phyloP scores from a whole-genome alignment of 306 rosid species.

The Castanopsis chinensis region DNA sequence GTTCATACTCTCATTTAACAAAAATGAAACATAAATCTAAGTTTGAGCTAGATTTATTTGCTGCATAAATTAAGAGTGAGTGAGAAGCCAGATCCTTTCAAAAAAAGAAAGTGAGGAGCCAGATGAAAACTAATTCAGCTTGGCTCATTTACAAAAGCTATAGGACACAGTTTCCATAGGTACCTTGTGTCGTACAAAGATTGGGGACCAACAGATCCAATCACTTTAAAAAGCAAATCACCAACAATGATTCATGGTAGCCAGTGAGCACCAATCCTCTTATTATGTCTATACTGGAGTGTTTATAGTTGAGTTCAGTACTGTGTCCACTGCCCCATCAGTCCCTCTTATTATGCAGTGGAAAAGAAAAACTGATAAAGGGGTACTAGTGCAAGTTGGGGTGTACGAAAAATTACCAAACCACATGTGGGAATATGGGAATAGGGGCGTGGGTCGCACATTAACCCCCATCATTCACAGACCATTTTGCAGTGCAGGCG shows the following conservation, averaged over 20 bases:
- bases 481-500: neutral
- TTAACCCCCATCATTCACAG: neutral
- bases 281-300: neutral
- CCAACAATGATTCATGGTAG: neutral
- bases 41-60: too few relatives aligned
- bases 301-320: too few relatives aligned
- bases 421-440: conserved; percentile 7
- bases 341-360: too few relatives aligned
- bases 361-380: neutral
- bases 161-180: conserved; percentile 24
- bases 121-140: too few relatives aligned
- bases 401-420: neutral
- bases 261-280: conserved; percentile 13
- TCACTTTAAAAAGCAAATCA: conserved; percentile 30
- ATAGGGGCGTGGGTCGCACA: too few relatives aligned
- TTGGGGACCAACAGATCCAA: conserved; percentile 44
- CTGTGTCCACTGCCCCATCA: too few relatives aligned
- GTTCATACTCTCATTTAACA: too few relatives aligned
- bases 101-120: too few relatives aligned
- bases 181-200: conserved; percentile 29
- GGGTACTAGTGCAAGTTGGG: neutral
- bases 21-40: too few relatives aligned
- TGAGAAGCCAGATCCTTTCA: too few relatives aligned
- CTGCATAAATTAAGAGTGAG: too few relatives aligned
- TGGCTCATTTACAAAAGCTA: too few relatives aligned